A percentile compares a stretch with the other conserved stretches of the same genome.
phyloP scores from a whole-genome alignment of 208 protist genomes.

The Leishmania amazonensis region DNA sequence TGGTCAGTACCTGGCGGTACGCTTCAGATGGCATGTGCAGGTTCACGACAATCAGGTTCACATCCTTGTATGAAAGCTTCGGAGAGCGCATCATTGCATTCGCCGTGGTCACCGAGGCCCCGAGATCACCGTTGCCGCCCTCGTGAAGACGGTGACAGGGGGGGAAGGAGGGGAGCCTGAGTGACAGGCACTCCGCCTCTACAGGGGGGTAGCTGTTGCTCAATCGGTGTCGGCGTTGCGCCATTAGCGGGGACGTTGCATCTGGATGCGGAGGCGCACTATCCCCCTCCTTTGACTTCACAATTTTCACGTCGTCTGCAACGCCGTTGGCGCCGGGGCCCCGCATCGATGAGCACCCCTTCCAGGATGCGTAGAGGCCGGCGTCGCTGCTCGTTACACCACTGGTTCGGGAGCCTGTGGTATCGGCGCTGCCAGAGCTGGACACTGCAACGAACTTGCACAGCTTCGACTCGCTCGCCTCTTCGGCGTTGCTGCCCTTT shows the following conservation, averaged over 20 bases:
- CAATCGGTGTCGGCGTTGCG: background rate
- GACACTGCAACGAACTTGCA: conserved; percentile 17
- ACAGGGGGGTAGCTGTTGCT: background rate
- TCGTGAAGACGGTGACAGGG: background rate
- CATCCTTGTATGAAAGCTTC: conserved; percentile 14
- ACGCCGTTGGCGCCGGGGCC: background rate
- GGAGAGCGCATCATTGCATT: background rate
- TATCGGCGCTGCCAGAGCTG: conserved; percentile 15
- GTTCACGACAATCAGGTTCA: conserved; percentile 66
- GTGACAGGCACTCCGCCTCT: conserved; percentile 11
- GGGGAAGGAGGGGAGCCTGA: background rate
- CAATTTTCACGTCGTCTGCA: conserved; percentile 9
- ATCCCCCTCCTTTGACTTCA: background rate
- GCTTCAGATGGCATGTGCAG: conserved; percentile 51
- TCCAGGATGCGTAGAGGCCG: background rate
- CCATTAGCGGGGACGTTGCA: background rate
- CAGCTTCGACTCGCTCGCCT: conserved; percentile 6
- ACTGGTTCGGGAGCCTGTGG: background rate
- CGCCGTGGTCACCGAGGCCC: background rate
- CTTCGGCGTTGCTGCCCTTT: conserved; percentile 9
- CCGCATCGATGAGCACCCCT: background rate
- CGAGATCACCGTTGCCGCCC: background rate
- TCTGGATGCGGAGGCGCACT: background rate
- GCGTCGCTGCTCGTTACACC: background rate
- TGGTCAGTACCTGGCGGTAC: conserved; percentile 44